Percentiles rank a stretch among this genome's conserved stretches.
Evolutionary conservation across 768 basidiomycete species (phyloP).

Genomic region (Termitomyces sp.): DNA sequence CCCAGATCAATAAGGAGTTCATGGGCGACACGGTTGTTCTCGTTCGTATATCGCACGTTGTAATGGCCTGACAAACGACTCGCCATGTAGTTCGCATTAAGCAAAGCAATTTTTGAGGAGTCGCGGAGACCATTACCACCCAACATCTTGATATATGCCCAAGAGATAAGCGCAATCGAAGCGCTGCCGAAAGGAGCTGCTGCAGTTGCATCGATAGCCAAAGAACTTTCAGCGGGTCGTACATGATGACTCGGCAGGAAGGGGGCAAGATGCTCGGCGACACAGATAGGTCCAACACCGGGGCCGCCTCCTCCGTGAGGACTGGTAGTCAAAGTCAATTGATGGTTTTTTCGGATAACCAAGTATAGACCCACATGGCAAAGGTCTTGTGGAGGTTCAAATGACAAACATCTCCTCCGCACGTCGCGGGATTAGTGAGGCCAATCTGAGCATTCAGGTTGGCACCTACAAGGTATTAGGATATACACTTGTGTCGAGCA

Average conservation of each 20-base stretch:
- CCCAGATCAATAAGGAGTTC: constrained; percentile 93
- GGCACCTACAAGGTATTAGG: constrained; percentile 46
- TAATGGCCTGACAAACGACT: constrained; percentile 82
- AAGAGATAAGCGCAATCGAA: constrained; percentile 92
- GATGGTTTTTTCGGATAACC: neutral
- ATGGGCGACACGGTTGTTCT: constrained; percentile 90
- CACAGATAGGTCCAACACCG: constrained; percentile 95
- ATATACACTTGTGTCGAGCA: neutral
- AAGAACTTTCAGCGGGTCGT: constrained; percentile 58
- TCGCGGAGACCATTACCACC: constrained; percentile 87
- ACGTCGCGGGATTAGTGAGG: constrained; percentile 88
- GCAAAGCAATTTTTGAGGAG: constrained; percentile 81
- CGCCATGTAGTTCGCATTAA: constrained; percentile 98
- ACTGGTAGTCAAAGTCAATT: constrained; percentile 32
- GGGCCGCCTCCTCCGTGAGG: constrained; percentile 98
- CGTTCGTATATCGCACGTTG: constrained; percentile 84
- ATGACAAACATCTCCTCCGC: constrained; percentile 97
- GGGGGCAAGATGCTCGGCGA: constrained; percentile 87
- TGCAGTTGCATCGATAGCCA: constrained; percentile 83
- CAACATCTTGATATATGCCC: constrained; percentile 99
- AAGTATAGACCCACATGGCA: constrained; percentile 63
- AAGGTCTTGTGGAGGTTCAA: constrained; percentile 99
- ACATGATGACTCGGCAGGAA: constrained; percentile 91
- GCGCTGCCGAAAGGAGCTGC: constrained; percentile 94
- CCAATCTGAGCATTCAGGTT: constrained; percentile 95